Evolutionary conservation across 305 asterid genomes (phyloP).

Genomic region (Fraxinus sp.): DNA sequence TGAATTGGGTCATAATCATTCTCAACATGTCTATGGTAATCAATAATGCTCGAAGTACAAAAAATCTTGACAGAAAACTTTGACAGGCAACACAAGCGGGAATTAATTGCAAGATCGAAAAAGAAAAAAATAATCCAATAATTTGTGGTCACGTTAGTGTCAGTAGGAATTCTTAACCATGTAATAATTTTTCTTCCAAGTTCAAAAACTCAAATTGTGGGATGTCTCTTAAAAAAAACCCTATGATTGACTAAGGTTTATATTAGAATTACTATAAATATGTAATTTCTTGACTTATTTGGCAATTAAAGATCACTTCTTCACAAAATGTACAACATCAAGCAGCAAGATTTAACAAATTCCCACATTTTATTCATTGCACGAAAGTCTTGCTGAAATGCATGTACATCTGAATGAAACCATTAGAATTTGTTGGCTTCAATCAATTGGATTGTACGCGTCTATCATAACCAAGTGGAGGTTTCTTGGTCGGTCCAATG

Average conservation of each 20-base stretch:
- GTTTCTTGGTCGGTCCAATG: slow-evolving; percentile 25
- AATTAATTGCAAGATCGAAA: too few species aligned
- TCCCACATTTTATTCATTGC: background rate
- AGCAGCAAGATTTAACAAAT: background rate
- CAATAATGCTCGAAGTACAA: too few species aligned
- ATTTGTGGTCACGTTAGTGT: too few species aligned
- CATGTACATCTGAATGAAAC: background rate
- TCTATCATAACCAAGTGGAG: slow-evolving; percentile 5
- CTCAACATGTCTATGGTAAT: background rate
- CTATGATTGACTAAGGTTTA: background rate
- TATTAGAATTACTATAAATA: background rate
- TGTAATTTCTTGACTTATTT: background rate
- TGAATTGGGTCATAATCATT: background rate
- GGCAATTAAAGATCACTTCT: background rate
- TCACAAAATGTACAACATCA: background rate
- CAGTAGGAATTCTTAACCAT: too few species aligned
- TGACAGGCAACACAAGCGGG: too few species aligned
- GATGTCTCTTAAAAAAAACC: background rate
- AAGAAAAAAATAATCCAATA: too few species aligned
- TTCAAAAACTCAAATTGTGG: background rate
- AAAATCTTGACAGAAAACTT: too few species aligned
- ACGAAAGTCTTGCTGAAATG: background rate
- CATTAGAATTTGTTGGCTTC: background rate
- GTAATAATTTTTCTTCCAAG: background rate
- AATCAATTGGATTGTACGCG: background rate